Conservation (phyloP, 345 rosid species). For the Hibiscus trionum region DNA sequence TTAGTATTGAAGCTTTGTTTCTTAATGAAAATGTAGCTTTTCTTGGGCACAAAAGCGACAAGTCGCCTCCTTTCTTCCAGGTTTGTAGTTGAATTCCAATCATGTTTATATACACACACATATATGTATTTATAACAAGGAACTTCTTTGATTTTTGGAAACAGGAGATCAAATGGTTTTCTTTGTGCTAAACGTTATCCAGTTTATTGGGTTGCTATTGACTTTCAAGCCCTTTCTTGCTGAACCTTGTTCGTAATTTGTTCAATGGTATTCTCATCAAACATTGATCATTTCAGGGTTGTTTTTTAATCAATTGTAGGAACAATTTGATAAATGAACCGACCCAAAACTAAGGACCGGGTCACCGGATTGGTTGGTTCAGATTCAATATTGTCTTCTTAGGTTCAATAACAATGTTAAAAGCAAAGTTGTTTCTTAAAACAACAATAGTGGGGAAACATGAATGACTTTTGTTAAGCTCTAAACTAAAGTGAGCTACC, state of each 20-base stretch:
- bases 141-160: background rate
- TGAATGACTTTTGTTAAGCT: no score
- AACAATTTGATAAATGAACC: no score
- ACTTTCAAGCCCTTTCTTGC: slow-evolving; percentile 56
- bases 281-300: background rate
- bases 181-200: slow-evolving; percentile 33
- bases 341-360: no score
- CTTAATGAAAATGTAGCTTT: slow-evolving; percentile 24
- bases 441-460: no score
- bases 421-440: no score
- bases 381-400: no score
- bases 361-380: no score
- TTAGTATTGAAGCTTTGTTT: background rate
- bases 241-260: slow-evolving; percentile 4
- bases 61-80: slow-evolving; percentile 40
- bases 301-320: no score
- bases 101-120: background rate
- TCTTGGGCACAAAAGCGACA: slow-evolving; percentile 57
- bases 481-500: no score
- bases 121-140: background rate
- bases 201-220: slow-evolving; percentile 32
- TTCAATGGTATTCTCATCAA: background rate
- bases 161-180: slow-evolving; percentile 52
- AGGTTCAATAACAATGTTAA: no score
- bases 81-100: slow-evolving; percentile 8